Conservation (phyloP, 2,329 filamentous ascomycete genomes). For the Sodiomyces alkalinus region DNA sequence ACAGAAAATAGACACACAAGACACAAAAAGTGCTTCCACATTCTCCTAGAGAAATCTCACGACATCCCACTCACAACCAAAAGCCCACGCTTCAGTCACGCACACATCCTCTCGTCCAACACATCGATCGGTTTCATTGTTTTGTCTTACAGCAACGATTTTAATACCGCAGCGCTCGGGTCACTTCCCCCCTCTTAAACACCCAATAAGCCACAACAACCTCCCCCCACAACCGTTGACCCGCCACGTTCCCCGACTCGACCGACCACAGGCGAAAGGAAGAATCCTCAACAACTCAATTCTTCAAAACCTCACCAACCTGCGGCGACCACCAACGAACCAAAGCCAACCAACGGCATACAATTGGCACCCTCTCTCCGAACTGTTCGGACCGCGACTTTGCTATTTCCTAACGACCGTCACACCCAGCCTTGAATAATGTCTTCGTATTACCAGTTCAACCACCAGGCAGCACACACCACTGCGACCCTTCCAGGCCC, state of each 20-base stretch:
- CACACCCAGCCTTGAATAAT: conserved; percentile 23
- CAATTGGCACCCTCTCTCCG: neutral
- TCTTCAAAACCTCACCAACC: neutral
- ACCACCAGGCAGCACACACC: conserved; percentile 41
- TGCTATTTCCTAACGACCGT: neutral
- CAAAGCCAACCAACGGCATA: neutral
- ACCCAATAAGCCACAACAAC: neutral
- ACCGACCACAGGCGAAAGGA: neutral
- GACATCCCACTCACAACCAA: too few species aligned
- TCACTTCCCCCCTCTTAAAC: too few species aligned
- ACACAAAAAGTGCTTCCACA: too few species aligned
- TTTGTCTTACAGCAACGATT: conserved; percentile 2
- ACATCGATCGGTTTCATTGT: conserved; percentile 1
- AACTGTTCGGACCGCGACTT: conserved; percentile 3
- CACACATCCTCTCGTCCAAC: neutral
- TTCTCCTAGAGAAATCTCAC: too few species aligned
- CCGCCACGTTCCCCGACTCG: neutral
- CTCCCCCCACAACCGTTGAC: neutral
- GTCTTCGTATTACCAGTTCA: conserved; percentile 51
- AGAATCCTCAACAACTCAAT: neutral
- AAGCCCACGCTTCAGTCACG: too few species aligned
- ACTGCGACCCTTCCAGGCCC: conserved; percentile 37
- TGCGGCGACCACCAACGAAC: neutral
- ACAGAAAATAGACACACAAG: too few species aligned
- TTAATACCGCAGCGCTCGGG: conserved; percentile 4